Percentiles rank a stretch among this genome's conserved stretches.
Conservation (phyloP, 495 filamentous ascomycete species). For the Penicillium pancosmium region DNA sequence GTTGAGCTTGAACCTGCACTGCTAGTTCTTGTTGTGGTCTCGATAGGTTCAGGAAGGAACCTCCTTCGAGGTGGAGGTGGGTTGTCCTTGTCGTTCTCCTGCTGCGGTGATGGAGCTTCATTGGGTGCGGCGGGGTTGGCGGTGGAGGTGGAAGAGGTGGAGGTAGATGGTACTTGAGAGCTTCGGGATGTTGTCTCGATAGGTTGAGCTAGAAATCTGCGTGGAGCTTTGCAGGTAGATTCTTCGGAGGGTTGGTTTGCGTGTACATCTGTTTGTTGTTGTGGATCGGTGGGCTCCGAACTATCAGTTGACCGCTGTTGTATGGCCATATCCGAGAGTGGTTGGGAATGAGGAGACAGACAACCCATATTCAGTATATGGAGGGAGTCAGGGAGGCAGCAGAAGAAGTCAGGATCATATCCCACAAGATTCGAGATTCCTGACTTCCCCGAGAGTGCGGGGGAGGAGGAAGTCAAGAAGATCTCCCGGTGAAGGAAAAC, state of each 20-base stretch:
- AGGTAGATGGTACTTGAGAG: slow-evolving; percentile 43
- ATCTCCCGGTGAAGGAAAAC: not conserved
- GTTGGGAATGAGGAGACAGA: not conserved
- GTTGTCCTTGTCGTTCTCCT: slow-evolving; percentile 21
- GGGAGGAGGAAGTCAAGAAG: not conserved
- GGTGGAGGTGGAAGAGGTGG: not conserved
- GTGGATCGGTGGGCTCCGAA: not conserved
- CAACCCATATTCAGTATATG: slow-evolving; percentile 11
- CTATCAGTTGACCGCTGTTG: not conserved
- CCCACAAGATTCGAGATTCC: not conserved
- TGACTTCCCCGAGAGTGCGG: not conserved
- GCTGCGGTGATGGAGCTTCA: not conserved
- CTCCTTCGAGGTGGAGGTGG: slow-evolving; percentile 17
- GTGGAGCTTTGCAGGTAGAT: slow-evolving; percentile 4
- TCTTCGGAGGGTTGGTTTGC: not conserved
- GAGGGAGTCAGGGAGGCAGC: not conserved
- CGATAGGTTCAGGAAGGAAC: slow-evolving; percentile 34
- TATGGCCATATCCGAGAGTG: not conserved
- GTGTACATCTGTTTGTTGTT: not conserved
- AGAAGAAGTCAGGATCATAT: too few species aligned
- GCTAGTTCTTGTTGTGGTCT: slow-evolving; percentile 31
- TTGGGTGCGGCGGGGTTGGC: not conserved
- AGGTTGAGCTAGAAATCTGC: slow-evolving; percentile 59
- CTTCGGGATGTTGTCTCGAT: slow-evolving; percentile 67
- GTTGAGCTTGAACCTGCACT: slow-evolving; percentile 12